Evolutionary conservation across 441 rosid species (phyloP).

Genomic region (Manihot esculenta): DNA sequence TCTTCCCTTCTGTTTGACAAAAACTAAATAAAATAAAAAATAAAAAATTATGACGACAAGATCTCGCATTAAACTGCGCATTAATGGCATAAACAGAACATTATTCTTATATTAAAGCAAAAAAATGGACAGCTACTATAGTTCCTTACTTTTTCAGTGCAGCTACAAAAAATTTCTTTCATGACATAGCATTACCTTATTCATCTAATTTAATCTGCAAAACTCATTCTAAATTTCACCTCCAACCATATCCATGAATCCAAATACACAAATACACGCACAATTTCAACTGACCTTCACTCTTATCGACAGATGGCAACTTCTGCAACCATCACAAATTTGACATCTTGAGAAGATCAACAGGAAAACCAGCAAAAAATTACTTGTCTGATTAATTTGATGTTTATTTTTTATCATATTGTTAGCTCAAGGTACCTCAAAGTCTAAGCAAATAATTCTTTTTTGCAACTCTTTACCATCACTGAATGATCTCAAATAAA

Average conservation of each 20-base stretch:
- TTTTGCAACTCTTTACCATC: conserved; percentile 18
- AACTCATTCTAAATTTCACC: background rate
- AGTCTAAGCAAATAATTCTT: conserved; percentile 19
- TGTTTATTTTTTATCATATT: conserved; percentile 10
- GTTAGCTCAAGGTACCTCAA: conserved; percentile 26
- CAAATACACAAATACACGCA: background rate
- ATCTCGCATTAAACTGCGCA: no score
- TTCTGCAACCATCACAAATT: background rate
- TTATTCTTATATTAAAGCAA: no score
- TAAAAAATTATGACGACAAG: no score
- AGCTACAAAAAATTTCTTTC: no score
- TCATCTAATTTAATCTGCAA: background rate
- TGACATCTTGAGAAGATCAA: background rate
- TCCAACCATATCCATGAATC: background rate
- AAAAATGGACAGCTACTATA: no score
- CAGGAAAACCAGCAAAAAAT: background rate
- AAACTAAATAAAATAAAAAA: no score
- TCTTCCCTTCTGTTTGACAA: no score
- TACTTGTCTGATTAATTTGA: background rate
- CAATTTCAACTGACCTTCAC: background rate
- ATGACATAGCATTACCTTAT: background rate
- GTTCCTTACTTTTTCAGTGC: no score
- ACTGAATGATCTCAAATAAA: conserved; percentile 15
- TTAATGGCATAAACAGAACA: no score
- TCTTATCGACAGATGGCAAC: background rate